Conservation (phyloP, 345 rosid genomes). For the Citrus unshiu region DNA sequence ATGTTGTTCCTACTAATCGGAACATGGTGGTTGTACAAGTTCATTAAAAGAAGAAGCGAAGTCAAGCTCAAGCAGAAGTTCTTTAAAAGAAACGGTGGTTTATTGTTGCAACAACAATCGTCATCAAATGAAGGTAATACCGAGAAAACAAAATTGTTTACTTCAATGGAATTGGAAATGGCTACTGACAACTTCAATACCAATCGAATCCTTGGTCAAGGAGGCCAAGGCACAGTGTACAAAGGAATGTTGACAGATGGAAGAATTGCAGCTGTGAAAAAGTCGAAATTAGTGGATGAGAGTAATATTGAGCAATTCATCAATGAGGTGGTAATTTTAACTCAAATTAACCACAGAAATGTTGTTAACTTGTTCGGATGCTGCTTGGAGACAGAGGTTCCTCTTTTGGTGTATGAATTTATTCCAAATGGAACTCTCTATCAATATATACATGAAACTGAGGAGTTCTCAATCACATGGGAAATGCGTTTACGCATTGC, state of each 20-base stretch:
- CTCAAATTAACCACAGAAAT: not conserved
- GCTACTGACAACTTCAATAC: not conserved
- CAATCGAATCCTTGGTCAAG: not conserved
- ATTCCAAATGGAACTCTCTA: not conserved
- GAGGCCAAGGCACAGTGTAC: not conserved
- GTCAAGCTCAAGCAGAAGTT: not conserved
- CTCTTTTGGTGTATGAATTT: not conserved
- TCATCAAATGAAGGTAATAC: not conserved
- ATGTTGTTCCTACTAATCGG: not conserved
- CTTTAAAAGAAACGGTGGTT: slow-evolving; percentile 1
- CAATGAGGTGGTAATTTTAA: not conserved
- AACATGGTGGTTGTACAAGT: not conserved
- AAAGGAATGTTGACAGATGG: slow-evolving; percentile 3
- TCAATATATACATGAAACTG: not conserved
- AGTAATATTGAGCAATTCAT: not conserved
- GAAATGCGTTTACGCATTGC: slow-evolving; percentile 10
- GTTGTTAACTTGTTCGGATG: not conserved
- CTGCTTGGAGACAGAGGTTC: not conserved
- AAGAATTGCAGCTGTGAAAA: not conserved
- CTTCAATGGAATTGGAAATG: not conserved
- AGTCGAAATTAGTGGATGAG: not conserved
- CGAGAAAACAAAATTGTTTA: not conserved
- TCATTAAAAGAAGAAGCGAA: not conserved
- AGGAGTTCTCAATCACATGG: slow-evolving; percentile 7
- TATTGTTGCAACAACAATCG: not conserved